Conservation (phyloP, 306 rosid genomes). For the Malus sylvestris region DNA sequence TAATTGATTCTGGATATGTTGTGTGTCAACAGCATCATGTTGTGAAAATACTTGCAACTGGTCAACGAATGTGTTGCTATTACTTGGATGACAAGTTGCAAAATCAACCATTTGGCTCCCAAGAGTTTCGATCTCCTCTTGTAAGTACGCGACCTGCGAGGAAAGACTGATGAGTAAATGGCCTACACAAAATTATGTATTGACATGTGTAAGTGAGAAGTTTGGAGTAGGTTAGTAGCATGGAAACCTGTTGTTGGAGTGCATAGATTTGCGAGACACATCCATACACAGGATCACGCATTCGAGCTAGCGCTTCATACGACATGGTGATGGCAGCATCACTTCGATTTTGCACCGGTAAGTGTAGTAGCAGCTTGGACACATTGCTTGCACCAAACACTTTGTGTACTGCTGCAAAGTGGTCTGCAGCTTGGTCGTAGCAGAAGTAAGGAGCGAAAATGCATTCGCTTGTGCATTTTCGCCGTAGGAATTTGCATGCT, state of each 20-base stretch:
- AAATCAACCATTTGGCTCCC: slow-evolving; percentile 45
- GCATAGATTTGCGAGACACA: slow-evolving; percentile 77
- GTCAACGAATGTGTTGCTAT: slow-evolving; percentile 13
- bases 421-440: slow-evolving; percentile 64
- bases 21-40: slow-evolving; percentile 31
- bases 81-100: slow-evolving; percentile 9
- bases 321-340: slow-evolving; percentile 76
- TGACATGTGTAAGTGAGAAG: neutral
- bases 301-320: slow-evolving; percentile 74
- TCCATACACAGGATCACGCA: slow-evolving; percentile 72
- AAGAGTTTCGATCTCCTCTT: slow-evolving; percentile 76
- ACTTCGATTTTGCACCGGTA: slow-evolving; percentile 56
- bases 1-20: slow-evolving; percentile 29
- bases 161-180: neutral
- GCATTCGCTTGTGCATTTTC: slow-evolving; percentile 65
- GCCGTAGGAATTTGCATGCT: slow-evolving; percentile 81
- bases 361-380: slow-evolving; percentile 56
- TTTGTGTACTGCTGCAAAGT: slow-evolving; percentile 80
- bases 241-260: slow-evolving; percentile 66
- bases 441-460: slow-evolving; percentile 78
- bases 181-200: neutral
- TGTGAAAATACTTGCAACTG: slow-evolving; percentile 28
- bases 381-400: slow-evolving; percentile 85
- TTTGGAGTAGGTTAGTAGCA: neutral
- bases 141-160: slow-evolving; percentile 66